These are phyloP conservation scores for Xylariaceae sp. DNA, from an alignment of 2,329 filamentous ascomycete species.

Conservation along the genomic window DNA sequence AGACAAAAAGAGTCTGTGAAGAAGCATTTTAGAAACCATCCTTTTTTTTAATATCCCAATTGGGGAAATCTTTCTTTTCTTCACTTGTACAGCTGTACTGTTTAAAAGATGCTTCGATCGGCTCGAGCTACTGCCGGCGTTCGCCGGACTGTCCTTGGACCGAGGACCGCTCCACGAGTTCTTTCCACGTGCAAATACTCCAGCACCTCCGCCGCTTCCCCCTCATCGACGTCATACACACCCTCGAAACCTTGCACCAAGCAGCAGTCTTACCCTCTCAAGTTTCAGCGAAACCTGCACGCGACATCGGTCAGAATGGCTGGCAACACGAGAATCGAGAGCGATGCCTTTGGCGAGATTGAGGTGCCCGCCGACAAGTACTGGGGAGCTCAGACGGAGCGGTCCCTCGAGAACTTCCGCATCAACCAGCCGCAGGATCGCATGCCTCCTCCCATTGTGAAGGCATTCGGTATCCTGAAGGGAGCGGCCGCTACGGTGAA, in stretches of 20 bases:
- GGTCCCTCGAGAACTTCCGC: constrained; percentile 94
- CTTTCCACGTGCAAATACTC: constrained; percentile 33
- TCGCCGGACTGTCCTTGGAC: constrained; percentile 29
- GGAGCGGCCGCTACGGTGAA: constrained; percentile 94
- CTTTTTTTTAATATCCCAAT: neutral
- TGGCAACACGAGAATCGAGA: constrained; percentile 70
- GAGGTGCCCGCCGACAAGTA: constrained; percentile 90
- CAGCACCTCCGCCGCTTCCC: constrained; percentile 19
- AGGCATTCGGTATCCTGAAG: constrained; percentile 95
- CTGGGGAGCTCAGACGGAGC: constrained; percentile 97
- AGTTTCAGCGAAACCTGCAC: constrained; percentile 37
- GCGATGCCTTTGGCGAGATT: constrained; percentile 96
- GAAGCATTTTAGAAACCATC: neutral
- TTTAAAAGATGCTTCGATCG: constrained; percentile 33
- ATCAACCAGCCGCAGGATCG: constrained; percentile 99
- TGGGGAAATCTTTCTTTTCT: neutral
- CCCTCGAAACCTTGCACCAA: constrained; percentile 19
- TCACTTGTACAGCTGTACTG: neutral
- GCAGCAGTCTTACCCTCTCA: constrained; percentile 22
- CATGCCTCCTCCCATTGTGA: constrained; percentile 89
- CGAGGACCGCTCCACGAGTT: constrained; percentile 31
- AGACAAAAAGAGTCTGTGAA: neutral
- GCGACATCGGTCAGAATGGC: constrained; percentile 44
- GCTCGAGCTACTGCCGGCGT: constrained; percentile 31
- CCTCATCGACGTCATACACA: constrained; percentile 19